Conservation (phyloP, 2,329 filamentous ascomycete species). For the Berkeleyomyces rouxiae region DNA sequence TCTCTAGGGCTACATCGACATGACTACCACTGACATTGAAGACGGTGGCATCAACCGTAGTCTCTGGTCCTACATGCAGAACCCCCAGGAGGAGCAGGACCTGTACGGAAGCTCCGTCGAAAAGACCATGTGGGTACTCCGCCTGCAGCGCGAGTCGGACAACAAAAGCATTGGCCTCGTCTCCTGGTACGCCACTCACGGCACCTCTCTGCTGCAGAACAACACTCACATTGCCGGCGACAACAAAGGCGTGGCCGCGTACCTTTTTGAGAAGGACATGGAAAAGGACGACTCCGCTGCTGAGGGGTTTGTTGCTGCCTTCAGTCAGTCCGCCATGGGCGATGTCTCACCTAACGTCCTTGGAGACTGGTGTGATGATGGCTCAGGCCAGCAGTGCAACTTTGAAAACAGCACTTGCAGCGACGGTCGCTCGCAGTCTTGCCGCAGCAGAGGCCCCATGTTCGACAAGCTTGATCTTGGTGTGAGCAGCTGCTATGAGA, state of each 20-base stretch:
- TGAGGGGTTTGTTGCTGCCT: constrained; percentile 65
- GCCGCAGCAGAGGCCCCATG: constrained; percentile 53
- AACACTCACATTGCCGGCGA: constrained; percentile 87
- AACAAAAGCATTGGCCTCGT: constrained; percentile 63
- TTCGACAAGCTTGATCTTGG: constrained; percentile 52
- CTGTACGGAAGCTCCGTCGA: constrained; percentile 42
- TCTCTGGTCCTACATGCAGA: constrained; percentile 72
- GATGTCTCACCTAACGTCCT: constrained; percentile 75
- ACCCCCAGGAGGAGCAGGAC: constrained; percentile 58
- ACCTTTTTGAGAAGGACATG: constrained; percentile 61
- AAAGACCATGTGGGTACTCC: constrained; percentile 55
- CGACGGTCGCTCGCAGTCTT: constrained; percentile 47
- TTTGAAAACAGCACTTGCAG: constrained; percentile 66
- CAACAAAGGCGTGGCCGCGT: constrained; percentile 87
- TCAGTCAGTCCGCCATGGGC: constrained; percentile 80
- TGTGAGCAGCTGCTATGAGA: constrained; percentile 59
- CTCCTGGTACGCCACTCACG: constrained; percentile 86
- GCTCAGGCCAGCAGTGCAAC: constrained; percentile 49
- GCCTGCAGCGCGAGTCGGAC: constrained; percentile 58
- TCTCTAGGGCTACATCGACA: constrained; percentile 45
- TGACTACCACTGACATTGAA: constrained; percentile 51
- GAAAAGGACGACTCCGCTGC: constrained; percentile 34
- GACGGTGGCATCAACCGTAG: constrained; percentile 82
- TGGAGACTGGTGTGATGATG: constrained; percentile 77
- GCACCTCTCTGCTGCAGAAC: constrained; percentile 79